These are phyloP conservation scores for Cytospora paraplurivora DNA, from an alignment of 2,329 filamentous ascomycete genomes.

Conservation along the genomic window DNA sequence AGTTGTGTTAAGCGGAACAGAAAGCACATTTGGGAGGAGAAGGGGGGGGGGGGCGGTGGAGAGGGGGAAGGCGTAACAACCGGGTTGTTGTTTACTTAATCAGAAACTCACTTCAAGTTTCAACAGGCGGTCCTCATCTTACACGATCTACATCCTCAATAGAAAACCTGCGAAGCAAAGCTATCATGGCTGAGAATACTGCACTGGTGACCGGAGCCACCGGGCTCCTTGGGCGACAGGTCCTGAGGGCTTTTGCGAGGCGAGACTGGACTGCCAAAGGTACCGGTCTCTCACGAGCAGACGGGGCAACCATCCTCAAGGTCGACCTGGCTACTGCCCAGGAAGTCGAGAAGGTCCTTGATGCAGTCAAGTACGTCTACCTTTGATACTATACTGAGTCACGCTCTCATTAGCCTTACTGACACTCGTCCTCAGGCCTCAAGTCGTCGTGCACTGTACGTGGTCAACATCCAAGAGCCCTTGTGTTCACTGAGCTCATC, in stretches of 20 bases:
- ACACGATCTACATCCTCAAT: neutral
- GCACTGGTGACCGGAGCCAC: constrained; percentile 83
- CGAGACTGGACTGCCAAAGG: constrained; percentile 71
- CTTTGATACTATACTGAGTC: constrained; percentile 1
- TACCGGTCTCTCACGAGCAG: constrained; percentile 73
- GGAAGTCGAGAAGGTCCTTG: constrained; percentile 54
- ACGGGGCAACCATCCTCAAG: constrained; percentile 67
- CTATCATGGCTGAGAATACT: constrained; percentile 46
- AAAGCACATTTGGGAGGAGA: too few relatives aligned
- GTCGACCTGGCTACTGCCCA: constrained; percentile 52
- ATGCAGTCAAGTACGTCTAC: constrained; percentile 53
- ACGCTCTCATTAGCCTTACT: neutral
- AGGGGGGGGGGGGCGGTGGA: too few relatives aligned
- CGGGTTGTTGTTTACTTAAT: too few relatives aligned
- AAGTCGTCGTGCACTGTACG: constrained; percentile 81
- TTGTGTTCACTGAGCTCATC: neutral
- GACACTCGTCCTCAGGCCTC: constrained; percentile 53
- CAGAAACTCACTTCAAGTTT: neutral
- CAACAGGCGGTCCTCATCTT: neutral
- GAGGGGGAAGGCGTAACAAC: too few relatives aligned
- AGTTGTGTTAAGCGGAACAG: too few relatives aligned
- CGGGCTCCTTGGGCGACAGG: constrained; percentile 79
- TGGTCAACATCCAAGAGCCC: constrained; percentile 2
- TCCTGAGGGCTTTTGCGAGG: constrained; percentile 69
- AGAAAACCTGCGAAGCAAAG: neutral